Evolutionary conservation across 1,284 basidiomycete genomes (phyloP).

Genomic region (Ceratobasidium papillatum): DNA sequence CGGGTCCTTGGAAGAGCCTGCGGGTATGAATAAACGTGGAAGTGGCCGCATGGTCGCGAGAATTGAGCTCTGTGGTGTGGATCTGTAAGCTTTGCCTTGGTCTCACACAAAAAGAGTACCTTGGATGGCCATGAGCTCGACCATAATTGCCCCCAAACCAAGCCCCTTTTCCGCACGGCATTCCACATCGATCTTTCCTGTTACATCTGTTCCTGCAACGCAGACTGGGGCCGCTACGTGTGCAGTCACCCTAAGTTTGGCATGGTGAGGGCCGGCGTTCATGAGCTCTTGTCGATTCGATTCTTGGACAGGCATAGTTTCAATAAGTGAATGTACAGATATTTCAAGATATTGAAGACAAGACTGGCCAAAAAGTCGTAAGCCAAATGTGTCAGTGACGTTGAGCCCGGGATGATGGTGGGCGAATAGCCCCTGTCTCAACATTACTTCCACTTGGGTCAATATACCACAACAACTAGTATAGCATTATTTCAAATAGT

Average conservation of each 20-base stretch:
- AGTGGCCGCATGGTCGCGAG: constrained; percentile 77
- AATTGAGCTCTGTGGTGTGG: constrained; percentile 66
- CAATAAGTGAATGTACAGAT: not conserved
- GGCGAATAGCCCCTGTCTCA: constrained; percentile 16
- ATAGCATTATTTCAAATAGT: not conserved
- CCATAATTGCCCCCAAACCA: constrained; percentile 74
- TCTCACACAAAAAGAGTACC: constrained; percentile 57
- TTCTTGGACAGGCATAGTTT: not conserved
- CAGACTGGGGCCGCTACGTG: constrained; percentile 65
- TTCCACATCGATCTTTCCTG: constrained; percentile 79
- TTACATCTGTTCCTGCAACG: constrained; percentile 68
- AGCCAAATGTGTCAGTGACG: not conserved
- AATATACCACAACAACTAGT: not conserved
- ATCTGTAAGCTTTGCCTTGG: constrained; percentile 3
- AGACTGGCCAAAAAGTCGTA: not conserved
- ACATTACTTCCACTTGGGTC: not conserved
- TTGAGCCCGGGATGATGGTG: not conserved
- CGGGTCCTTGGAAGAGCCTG: constrained; percentile 71
- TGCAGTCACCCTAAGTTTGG: constrained; percentile 74
- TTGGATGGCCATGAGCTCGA: constrained; percentile 76
- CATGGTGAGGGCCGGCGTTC: constrained; percentile 76
- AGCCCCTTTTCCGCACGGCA: constrained; percentile 75
- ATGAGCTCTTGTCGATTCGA: constrained; percentile 63
- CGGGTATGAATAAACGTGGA: constrained; percentile 74
- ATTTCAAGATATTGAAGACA: not conserved